These are phyloP conservation scores for Lichtheimia ramosa DNA, from an alignment of 371 early-diverging fungal species.

Conservation along the genomic window DNA sequence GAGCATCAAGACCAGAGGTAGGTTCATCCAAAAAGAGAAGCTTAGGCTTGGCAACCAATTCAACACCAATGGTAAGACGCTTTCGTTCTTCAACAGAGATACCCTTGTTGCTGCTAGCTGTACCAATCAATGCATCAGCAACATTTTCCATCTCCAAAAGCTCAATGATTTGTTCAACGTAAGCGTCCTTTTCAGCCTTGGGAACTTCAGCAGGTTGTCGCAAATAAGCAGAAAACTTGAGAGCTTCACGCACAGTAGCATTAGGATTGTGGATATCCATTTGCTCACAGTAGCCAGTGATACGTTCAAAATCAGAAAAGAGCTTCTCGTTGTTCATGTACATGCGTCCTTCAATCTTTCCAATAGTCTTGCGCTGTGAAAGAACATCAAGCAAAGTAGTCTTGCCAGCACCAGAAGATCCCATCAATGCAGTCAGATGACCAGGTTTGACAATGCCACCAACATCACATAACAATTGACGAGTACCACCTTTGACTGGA, in stretches of 20 bases:
- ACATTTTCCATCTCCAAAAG: conserved; percentile 66
- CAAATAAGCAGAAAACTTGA: conserved; percentile 72
- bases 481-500: conserved; percentile 55
- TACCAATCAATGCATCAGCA: conserved; percentile 63
- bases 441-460: conserved; percentile 58
- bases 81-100: conserved; percentile 69
- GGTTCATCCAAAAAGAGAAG: conserved; percentile 88
- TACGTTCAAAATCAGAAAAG: conserved; percentile 64
- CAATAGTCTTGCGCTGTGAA: conserved; percentile 78
- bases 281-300: conserved; percentile 83
- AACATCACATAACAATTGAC: conserved; percentile 55
- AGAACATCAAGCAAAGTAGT: conserved; percentile 86
- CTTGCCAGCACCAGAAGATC: conserved; percentile 89
- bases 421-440: conserved; percentile 81
- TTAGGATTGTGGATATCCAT: conserved; percentile 76
- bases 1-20: conserved; percentile 77
- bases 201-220: conserved; percentile 65
- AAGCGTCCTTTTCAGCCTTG: conserved; percentile 63
- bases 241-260: conserved; percentile 67
- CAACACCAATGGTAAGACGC: conserved; percentile 67
- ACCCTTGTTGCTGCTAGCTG: conserved; percentile 58
- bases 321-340: conserved; percentile 62
- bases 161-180: conserved; percentile 70
- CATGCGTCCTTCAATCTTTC: conserved; percentile 73
- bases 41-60: conserved; percentile 76